Evolutionary conservation across 148 eudicot species (phyloP).

Genomic region (Vaccinium darrowii): DNA sequence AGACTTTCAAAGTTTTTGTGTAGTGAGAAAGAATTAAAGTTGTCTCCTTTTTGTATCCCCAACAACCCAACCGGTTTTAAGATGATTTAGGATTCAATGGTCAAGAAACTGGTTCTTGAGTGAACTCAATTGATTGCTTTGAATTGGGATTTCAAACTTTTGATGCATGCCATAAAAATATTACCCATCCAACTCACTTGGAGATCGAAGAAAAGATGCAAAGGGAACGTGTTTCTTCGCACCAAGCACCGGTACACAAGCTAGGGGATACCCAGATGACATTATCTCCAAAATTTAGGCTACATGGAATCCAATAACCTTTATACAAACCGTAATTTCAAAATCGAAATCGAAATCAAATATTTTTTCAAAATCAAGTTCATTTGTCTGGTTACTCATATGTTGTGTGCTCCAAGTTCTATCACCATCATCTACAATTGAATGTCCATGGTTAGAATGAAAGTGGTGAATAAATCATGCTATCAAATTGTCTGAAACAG

Average conservation of each 20-base stretch:
- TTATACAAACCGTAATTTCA: neutral
- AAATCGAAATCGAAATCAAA: no score
- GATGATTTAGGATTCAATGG: conserved; percentile 1
- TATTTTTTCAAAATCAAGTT: no score
- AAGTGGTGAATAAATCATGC: no score
- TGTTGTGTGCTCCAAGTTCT: no score
- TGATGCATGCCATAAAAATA: neutral
- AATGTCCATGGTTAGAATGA: no score
- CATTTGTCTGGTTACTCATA: no score
- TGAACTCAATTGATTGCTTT: neutral
- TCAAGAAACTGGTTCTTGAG: conserved; percentile 3
- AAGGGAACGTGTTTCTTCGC: conserved; percentile 67
- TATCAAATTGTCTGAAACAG: no score
- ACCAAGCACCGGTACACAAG: conserved; percentile 65
- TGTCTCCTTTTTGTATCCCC: neutral
- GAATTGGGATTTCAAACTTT: neutral
- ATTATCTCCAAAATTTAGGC: conserved; percentile 78
- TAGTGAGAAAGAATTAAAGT: conserved; percentile 2
- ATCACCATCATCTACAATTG: no score
- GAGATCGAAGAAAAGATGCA: conserved; percentile 45
- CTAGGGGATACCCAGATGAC: conserved; percentile 71
- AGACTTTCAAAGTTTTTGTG: neutral
- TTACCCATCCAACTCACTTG: neutral
- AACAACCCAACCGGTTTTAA: neutral
- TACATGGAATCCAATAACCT: conserved; percentile 40